These are phyloP conservation scores for Lasiosphaeria hispida DNA, from an alignment of 495 filamentous ascomycete genomes.

Conservation along the genomic window DNA sequence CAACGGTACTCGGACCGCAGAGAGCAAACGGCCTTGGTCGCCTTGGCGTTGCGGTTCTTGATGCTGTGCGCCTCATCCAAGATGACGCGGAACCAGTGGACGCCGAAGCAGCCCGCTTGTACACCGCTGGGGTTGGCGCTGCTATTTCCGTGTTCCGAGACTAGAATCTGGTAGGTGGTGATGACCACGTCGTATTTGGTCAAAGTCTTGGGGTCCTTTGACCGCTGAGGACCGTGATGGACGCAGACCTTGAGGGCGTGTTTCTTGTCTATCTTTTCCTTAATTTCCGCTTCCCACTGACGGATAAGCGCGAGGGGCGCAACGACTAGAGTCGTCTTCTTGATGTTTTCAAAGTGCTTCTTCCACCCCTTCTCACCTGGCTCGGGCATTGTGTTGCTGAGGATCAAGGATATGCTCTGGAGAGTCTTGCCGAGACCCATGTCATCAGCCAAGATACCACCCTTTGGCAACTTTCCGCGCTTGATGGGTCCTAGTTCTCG, in stretches of 20 bases:
- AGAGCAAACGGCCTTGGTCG: conserved; percentile 81
- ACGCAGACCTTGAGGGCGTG: conserved; percentile 76
- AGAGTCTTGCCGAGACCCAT: conserved; percentile 87
- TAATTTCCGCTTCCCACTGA: conserved; percentile 94
- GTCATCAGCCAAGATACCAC: conserved; percentile 83
- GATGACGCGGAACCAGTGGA: conserved; percentile 93
- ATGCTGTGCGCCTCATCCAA: conserved; percentile 97
- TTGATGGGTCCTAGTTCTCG: conserved; percentile 80
- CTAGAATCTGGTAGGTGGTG: conserved; percentile 92
- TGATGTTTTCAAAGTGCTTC: conserved; percentile 60
- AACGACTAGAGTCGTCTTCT: conserved; percentile 82
- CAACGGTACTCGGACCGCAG: conserved; percentile 82
- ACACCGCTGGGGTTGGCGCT: conserved; percentile 46
- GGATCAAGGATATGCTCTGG: conserved; percentile 76
- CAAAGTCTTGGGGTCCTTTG: conserved; percentile 71
- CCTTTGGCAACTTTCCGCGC: conserved; percentile 74
- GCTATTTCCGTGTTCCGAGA: conserved; percentile 77
- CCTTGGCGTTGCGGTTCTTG: conserved; percentile 96
- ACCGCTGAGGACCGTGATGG: conserved; percentile 83
- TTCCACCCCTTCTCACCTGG: conserved; percentile 50
- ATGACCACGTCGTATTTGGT: conserved; percentile 92
- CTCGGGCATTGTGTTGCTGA: conserved; percentile 73
- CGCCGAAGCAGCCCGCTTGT: conserved; percentile 80
- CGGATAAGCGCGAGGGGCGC: conserved; percentile 95
- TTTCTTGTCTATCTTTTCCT: conserved; percentile 64